Evolutionary conservation across 345 rosid species (phyloP).

Genomic region (Citrus cavaleriei): DNA sequence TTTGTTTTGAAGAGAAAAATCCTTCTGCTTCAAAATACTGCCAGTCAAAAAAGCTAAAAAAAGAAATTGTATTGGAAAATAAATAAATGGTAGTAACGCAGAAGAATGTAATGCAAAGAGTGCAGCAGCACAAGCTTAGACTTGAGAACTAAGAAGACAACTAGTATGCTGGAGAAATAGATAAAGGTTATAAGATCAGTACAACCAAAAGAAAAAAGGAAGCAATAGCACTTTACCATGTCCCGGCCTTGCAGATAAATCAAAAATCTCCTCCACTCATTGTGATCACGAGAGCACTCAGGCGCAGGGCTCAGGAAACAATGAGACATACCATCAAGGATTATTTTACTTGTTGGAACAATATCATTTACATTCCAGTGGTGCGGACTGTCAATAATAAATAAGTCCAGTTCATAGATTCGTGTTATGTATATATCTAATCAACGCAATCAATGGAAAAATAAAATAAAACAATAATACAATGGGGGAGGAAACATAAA

Average conservation of each 20-base stretch:
- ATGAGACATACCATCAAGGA: conserved; percentile 11
- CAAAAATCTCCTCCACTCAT: conserved; percentile 30
- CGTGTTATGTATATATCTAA: not conserved
- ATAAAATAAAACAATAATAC: not conserved
- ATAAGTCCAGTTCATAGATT: not conserved
- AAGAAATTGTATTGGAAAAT: not conserved
- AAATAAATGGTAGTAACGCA: not conserved
- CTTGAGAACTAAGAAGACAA: not conserved
- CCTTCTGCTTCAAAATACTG: not conserved
- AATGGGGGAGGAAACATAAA: not conserved
- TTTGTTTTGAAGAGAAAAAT: not conserved
- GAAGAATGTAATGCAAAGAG: not conserved
- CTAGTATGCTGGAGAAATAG: not conserved
- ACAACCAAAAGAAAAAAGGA: not conserved
- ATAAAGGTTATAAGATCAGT: not conserved
- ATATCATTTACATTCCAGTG: conserved; percentile 14
- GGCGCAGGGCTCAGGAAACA: conserved; percentile 22
- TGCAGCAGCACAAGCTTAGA: not conserved
- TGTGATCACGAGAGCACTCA: conserved; percentile 17
- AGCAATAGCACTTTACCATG: conserved; percentile 19
- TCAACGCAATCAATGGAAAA: not conserved
- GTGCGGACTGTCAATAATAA: conserved; percentile 13
- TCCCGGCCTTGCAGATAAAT: conserved; percentile 7
- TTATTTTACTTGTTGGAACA: conserved; percentile 3
- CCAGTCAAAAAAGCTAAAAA: not conserved